Evolutionary conservation across 2,329 filamentous ascomycete species (phyloP).

Genomic region (Didymella lethalis): DNA sequence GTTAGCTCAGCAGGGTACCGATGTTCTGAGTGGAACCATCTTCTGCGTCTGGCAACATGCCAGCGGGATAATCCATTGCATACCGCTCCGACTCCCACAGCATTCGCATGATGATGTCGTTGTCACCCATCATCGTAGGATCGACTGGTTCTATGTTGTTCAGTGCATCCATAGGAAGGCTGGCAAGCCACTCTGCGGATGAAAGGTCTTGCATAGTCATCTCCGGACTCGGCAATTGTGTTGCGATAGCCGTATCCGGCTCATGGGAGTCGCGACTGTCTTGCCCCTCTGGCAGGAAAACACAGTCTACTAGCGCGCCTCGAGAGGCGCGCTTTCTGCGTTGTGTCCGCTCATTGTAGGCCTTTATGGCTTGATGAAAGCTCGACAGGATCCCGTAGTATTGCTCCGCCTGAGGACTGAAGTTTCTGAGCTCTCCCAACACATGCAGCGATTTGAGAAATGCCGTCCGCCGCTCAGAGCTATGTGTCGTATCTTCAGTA

Average conservation of each 20-base stretch:
- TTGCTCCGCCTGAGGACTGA: conserved; percentile 65
- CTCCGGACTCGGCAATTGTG: conserved; percentile 28
- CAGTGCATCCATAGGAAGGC: conserved; percentile 13
- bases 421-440: conserved; percentile 57
- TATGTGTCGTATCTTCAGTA: conserved; percentile 56
- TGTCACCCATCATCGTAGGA: conserved; percentile 21
- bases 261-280: conserved; percentile 4
- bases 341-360: conserved; percentile 24
- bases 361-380: conserved; percentile 31
- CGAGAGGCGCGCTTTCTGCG: conserved; percentile 16
- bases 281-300: conserved; percentile 20
- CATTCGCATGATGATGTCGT: conserved; percentile 31
- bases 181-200: conserved; percentile 20
- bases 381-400: conserved; percentile 63
- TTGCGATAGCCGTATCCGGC: conserved; percentile 15
- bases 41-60: conserved; percentile 19
- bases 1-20: background rate
- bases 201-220: conserved; percentile 20
- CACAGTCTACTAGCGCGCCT: conserved; percentile 21
- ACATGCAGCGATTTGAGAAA: conserved; percentile 62
- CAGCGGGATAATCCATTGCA: conserved; percentile 19
- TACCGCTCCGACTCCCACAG: conserved; percentile 29
- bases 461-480: conserved; percentile 55
- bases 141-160: conserved; percentile 19
- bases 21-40: background rate